phyloP scores from a whole-genome alignment of 2,329 filamentous ascomycete species.

The Fusarium tjaetaba region DNA sequence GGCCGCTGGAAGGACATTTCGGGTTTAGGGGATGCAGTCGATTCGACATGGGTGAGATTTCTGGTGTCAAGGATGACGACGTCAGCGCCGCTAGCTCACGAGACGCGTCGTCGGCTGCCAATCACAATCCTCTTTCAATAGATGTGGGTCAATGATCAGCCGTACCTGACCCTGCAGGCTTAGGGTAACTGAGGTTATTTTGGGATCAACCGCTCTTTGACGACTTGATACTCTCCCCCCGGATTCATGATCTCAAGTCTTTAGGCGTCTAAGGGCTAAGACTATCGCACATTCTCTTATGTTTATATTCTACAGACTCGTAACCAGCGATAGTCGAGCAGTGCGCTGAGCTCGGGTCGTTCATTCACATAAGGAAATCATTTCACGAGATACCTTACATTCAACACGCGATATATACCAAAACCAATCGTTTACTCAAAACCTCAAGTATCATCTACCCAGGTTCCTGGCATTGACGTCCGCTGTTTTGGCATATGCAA shows the following conservation, averaged over 20 bases:
- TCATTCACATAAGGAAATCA: too few relatives aligned
- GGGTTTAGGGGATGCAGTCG: not conserved
- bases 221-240: fast-evolving
- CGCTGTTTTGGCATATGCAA: fast-evolving
- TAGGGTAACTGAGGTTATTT: not conserved
- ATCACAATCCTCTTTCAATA: not conserved
- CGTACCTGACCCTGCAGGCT: not conserved
- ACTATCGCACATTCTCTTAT: fast-evolving
- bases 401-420: fast-evolving
- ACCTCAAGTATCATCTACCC: not conserved
- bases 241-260: fast-evolving
- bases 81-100: not conserved
- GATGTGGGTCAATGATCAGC: not conserved
- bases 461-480: not conserved
- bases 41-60: not conserved
- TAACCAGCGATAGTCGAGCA: fast-evolving
- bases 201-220: not conserved
- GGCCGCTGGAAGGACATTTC: not conserved
- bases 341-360: fast-evolving
- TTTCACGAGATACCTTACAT: too few relatives aligned
- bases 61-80: not conserved
- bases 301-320: fast-evolving
- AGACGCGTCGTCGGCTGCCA: constrained; percentile 6
- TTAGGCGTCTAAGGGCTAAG: not conserved
- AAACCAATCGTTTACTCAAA: not conserved